Base-by-base conservation (phyloP, 805 yeast genomes). In the Starmerella davenportii region DNA sequence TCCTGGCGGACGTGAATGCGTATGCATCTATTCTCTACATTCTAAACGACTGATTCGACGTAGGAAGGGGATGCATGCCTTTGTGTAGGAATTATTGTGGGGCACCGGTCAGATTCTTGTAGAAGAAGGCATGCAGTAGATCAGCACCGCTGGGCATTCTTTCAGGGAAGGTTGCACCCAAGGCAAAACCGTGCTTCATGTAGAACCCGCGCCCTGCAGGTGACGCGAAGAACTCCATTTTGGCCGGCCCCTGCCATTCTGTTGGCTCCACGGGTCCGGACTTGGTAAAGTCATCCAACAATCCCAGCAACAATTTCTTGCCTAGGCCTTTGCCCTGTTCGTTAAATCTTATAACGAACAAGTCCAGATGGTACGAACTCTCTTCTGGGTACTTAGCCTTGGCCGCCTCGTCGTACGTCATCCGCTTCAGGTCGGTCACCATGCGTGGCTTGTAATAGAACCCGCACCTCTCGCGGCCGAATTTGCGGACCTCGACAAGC, bases 311-410 rank as follows among this genome's bases (percentile, higher is more conserved):
- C 15, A 38, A 9, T 11, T 23, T 13, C 15, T 29, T 29, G n/a
- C 46, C 48, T 8, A 38, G 23, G 15, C 48, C 46, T 20, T 30
- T 33, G 25, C 48, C 48, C 30, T 45, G 48, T 16, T 29, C 21
- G 17, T 29, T 21, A 5, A 18, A 8, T 3, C 14, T 9, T 4
- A 43, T 29, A 13, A 35, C 40, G 27, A 43, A 41, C 18, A 11
- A 21, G 31, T 35, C n/a, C 18, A 45, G 23, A 16, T 30, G 21
- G 40, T 40, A 40, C 9, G 36, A 8, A 21, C 17, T 21, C 9
- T 33, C 14, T 16, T 33, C 31, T 9, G 47, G 44, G 30, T 43
- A 40, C 4, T 28, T 4, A 2, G 19, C 21, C 9, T 38, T 39
- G 15, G 23, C 29, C 21, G 37, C 33, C 35, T 34, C 39, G 21